Conservation (phyloP, 2,329 filamentous ascomycete genomes). For the Ophiostoma australiae region DNA sequence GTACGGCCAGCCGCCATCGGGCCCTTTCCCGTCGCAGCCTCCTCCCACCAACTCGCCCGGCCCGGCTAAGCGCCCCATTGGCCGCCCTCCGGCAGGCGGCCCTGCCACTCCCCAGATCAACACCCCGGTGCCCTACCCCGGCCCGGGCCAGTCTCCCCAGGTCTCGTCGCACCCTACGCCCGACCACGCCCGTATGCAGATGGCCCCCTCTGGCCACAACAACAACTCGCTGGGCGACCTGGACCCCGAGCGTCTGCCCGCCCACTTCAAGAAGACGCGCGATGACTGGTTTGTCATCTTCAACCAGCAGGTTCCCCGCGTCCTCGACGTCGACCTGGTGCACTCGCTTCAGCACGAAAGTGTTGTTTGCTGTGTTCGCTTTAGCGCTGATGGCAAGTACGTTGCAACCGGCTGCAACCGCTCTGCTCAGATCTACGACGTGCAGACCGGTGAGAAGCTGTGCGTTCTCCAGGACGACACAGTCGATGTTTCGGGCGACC, state of each 20-base stretch:
- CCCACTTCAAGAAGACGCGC: slow-evolving; percentile 82
- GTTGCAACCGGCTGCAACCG: slow-evolving; percentile 96
- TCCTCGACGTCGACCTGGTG: slow-evolving; percentile 87
- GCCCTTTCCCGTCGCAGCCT: slow-evolving; percentile 75
- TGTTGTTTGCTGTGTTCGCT: slow-evolving; percentile 95
- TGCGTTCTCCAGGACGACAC: slow-evolving; percentile 85
- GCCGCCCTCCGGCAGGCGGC: slow-evolving; percentile 59
- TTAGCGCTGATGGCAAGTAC: slow-evolving; percentile 92
- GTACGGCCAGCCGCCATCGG: slow-evolving; percentile 50
- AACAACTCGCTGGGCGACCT: slow-evolving; percentile 73
- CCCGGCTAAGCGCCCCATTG: slow-evolving; percentile 69
- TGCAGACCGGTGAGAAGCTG: slow-evolving; percentile 78
- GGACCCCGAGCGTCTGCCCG: slow-evolving; percentile 77
- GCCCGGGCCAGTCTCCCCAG: slow-evolving; percentile 76
- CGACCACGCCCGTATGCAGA: slow-evolving; percentile 55
- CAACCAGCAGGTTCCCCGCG: slow-evolving; percentile 83
- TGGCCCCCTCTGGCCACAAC: slow-evolving; percentile 47
- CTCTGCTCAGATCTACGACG: slow-evolving; percentile 99
- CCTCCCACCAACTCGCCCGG: slow-evolving; percentile 85
- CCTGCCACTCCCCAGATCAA: slow-evolving; percentile 91
- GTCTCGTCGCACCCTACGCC: slow-evolving; percentile 73
- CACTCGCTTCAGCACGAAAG: slow-evolving; percentile 92
- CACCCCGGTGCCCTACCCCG: slow-evolving; percentile 79
- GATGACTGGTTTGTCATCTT: slow-evolving; percentile 96
- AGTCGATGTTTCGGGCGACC: slow-evolving; percentile 80